Base-by-base conservation (phyloP, 306 rosid species). In the Erythrophleum fordii region DNA sequence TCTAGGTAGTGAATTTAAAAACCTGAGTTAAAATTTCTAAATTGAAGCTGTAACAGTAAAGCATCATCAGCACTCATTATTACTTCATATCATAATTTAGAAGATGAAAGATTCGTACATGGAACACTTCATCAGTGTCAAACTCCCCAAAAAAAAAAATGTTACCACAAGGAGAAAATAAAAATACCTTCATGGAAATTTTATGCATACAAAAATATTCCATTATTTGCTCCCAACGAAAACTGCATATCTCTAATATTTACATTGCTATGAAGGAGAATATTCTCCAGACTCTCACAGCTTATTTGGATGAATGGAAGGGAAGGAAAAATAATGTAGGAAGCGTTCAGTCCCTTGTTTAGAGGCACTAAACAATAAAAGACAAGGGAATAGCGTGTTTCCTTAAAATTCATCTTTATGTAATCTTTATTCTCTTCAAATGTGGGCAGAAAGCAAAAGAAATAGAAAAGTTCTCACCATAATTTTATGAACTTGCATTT, bases 401-500 rank as follows among this genome's bases (percentile, higher is more conserved):
- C 49, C 52, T 7, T 4, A 46, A 67, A 59, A 75, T 51, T 70
- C 66, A 41, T 65, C 23, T 77, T 52, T 28, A 58, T 23, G 28
- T 49, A 13, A 75, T 59, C 48, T 65, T 25, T 46, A 60, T 44
- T 84, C 82, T 60, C 59, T 76, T 75, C 55, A 34, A 62, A 72
- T 71, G 62, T 71, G 75, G 58, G 62, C 48, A 70, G 26, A 70
- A 69, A 84, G 20, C 3, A 77, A 80, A 55, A 29, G 20, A 26
- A 77, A 64, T 42, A 78, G 16, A 12, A 26, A 46, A 45, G 73
- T 35, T 45, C 39, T 49, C 67, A 65, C n/a, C 66, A 73, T 35
- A 69, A 52, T 53, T 55, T 42, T 73, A 28, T 35, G 58, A 72
- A 81, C 52, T 45, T 76, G 71, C 44, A 45, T 66, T 84, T 69